Base-by-base conservation (phyloP, 352 stramenopile genomes). In the Phytophthora macrochlamydospora region DNA sequence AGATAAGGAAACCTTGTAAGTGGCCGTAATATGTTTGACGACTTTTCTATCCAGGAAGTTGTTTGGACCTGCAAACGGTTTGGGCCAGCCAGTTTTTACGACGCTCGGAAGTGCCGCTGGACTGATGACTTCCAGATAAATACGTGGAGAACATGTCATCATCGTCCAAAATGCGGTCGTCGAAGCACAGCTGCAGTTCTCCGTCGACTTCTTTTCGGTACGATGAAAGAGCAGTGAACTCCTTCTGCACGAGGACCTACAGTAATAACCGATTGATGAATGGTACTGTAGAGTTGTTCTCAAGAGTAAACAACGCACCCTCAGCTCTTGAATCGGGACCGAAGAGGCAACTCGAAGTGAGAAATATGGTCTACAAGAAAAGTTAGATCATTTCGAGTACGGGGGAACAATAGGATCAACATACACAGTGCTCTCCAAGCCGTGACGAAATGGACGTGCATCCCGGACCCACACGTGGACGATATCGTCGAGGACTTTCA, bases 381-480 rank as follows among this genome's bases (percentile, higher is more conserved):
- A 49, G 18, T 24, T 24, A 45, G 38, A 45, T 14, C 3, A 45
- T 43, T 45, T 9, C 38, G 13, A 14, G 8, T 45, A 37, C 38
- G 53, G 45, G n/a, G 29, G 30, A 6, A 56, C 30, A 11, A 51
- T 5, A 24, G 9, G 7, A 45, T 4, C 13, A 14, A 62, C 73
- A 7, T 69, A 81, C 57, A 91, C 48, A 7, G 58, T n/a, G 40
- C 80, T 86, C 0, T 84, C 75, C 28, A 69, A 48, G 18, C 73
- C 78, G 28, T 89, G 78, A 5, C 65, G 72, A 38, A 88, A 89
- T 1, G 69, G 56, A 5, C 81, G 69, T 7, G 83, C 81, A 45
- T 92, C 83, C 6, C 68, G 77, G 1, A 92, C 76, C 83, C 81
- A 92, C 3, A 92, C 50, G 46, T 85, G 78, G 35, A 88, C 64